Percentiles rank a stretch among this genome's conserved stretches.
Conservation (phyloP, 768 basidiomycete species). For the Suillus alpinus region DNA sequence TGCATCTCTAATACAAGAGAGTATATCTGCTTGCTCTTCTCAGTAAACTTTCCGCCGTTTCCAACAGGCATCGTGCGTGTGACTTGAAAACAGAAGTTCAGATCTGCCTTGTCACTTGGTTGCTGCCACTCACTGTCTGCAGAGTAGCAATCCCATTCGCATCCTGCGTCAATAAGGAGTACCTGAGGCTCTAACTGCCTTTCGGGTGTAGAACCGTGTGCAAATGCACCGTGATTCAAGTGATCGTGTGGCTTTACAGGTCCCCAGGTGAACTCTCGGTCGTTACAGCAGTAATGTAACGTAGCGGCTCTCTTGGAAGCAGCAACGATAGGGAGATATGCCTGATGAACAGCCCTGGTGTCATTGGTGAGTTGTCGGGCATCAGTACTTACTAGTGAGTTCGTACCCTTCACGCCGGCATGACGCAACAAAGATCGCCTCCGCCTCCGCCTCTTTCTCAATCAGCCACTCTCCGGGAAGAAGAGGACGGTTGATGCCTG, state of each 20-base stretch:
- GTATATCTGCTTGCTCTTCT: slow-evolving; percentile 80
- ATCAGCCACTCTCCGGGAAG: slow-evolving; percentile 86
- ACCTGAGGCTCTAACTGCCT: slow-evolving; percentile 61
- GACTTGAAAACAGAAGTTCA: slow-evolving; percentile 48
- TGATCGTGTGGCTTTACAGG: slow-evolving; percentile 59
- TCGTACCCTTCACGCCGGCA: slow-evolving; percentile 85
- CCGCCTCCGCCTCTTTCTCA: slow-evolving; percentile 90
- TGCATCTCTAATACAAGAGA: slow-evolving; percentile 91
- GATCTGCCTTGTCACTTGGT: neutral
- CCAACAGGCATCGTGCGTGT: slow-evolving; percentile 91
- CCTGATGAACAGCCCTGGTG: slow-evolving; percentile 74
- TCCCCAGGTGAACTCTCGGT: slow-evolving; percentile 83
- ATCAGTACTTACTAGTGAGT: neutral
- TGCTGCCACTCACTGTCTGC: slow-evolving; percentile 48
- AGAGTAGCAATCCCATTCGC: slow-evolving; percentile 77
- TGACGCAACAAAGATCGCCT: slow-evolving; percentile 88
- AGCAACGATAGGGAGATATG: slow-evolving; percentile 92
- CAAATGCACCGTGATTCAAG: slow-evolving; percentile 47
- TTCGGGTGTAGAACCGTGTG: slow-evolving; percentile 31
- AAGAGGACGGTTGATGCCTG: slow-evolving; percentile 41
- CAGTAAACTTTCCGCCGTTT: slow-evolving; percentile 86
- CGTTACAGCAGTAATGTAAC: slow-evolving; percentile 94
- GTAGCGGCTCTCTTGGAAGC: slow-evolving; percentile 84
- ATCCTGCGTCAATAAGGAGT: slow-evolving; percentile 91
- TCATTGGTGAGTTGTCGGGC: neutral